phyloP scores from a whole-genome alignment of 306 rosid species.

The Gillenia trifoliata region DNA sequence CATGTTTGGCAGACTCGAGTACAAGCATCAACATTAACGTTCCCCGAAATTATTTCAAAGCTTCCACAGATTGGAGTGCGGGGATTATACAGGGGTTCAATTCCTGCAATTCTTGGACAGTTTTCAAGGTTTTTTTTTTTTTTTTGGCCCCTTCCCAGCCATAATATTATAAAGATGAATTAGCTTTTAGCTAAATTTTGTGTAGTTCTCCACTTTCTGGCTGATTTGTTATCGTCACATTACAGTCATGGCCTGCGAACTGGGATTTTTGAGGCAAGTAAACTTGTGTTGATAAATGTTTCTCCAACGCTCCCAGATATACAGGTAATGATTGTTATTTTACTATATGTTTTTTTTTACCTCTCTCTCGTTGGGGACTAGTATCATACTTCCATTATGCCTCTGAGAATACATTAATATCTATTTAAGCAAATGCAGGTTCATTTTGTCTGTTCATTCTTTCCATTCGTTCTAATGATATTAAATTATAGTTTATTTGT shows the following conservation, averaged over 20 bases:
- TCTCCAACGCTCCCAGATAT: conserved; percentile 90
- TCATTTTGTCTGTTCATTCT: not conserved
- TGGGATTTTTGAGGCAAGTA: conserved; percentile 97
- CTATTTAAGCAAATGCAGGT: not conserved
- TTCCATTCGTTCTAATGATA: not conserved
- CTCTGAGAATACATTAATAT: not conserved
- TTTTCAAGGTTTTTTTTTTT: conserved; percentile 70
- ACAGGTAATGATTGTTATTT: conserved; percentile 51
- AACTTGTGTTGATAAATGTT: conserved; percentile 69
- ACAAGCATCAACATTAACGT: conserved; percentile 83
- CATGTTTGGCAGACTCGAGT: conserved; percentile 74
- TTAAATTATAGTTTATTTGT: not conserved
- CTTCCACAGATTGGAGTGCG: conserved; percentile 88
- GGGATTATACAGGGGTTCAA: conserved; percentile 89
- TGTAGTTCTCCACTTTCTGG: conserved; percentile 17
- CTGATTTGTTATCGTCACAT: conserved; percentile 33
- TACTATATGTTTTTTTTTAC: not conserved
- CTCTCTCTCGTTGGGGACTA: not conserved
- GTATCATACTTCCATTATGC: not conserved
- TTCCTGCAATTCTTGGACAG: conserved; percentile 98
- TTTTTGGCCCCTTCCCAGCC: conserved; percentile 14
- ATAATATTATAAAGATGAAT: not conserved
- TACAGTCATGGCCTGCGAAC: conserved; percentile 98
- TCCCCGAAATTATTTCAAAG: conserved; percentile 94
- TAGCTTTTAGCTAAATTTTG: conserved; percentile 6